These are phyloP conservation scores for Fusarium succisae DNA, from an alignment of 2,329 filamentous ascomycete species.

Conservation along the genomic window DNA sequence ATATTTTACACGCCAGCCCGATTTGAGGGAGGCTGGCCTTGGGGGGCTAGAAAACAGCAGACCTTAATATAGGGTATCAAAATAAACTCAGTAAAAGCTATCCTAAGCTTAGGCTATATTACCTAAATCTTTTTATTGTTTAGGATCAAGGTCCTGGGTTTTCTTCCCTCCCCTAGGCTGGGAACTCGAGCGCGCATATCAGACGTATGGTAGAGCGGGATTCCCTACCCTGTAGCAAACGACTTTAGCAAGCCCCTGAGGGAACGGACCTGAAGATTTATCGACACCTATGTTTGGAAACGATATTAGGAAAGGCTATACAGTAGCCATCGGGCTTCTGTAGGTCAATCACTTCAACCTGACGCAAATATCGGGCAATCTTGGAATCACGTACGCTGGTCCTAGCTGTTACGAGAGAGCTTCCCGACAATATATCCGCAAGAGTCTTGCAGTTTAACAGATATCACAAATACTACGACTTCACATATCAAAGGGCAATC, in stretches of 20 bases:
- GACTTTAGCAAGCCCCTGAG: neutral
- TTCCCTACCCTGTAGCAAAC: neutral
- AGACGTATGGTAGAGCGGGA: neutral
- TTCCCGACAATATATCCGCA: fast-evolving
- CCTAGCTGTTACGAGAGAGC: neutral
- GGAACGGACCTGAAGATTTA: neutral
- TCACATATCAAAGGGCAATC: neutral
- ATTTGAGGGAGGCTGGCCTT: neutral
- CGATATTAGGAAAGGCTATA: no score
- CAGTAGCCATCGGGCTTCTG: neutral
- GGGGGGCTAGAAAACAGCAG: no score
- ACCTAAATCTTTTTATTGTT: no score
- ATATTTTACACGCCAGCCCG: no score
- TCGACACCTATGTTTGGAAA: neutral
- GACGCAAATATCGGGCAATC: neutral
- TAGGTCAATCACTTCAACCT: neutral
- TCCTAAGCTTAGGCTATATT: no score
- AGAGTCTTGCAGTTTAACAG: neutral
- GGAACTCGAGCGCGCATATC: neutral
- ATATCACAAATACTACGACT: neutral
- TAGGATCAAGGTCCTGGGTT: no score
- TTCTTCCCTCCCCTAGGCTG: neutral
- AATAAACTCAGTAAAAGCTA: no score
- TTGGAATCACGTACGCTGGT: neutral
- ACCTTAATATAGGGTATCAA: no score